phyloP scores from a whole-genome alignment of 495 filamentous ascomycete species.

The Lentithecium fluviatile region DNA sequence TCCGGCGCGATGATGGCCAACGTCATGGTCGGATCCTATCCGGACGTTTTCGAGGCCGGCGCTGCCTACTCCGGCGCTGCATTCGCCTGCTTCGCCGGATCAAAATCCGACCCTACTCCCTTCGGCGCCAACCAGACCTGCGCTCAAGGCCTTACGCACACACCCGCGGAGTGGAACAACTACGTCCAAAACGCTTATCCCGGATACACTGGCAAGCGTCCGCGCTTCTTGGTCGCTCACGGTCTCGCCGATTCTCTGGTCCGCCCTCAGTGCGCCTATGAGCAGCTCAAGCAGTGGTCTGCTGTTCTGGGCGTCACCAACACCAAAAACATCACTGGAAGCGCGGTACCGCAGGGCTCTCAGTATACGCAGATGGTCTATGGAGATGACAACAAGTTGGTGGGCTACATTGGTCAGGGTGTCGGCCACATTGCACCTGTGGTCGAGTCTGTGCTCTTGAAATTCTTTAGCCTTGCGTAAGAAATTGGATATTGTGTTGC shows the following conservation, averaged over 20 bases:
- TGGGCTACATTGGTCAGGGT: constrained; percentile 23
- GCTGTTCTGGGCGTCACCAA: constrained; percentile 49
- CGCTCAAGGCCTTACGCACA: constrained; percentile 48
- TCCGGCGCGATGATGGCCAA: constrained; percentile 61
- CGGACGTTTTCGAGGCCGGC: constrained; percentile 53
- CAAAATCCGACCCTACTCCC: constrained; percentile 36
- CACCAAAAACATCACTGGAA: constrained; percentile 33
- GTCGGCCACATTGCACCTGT: constrained; percentile 24
- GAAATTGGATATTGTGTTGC: not conserved
- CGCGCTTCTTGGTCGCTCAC: constrained; percentile 51
- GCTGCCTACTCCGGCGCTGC: constrained; percentile 53
- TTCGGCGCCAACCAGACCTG: constrained; percentile 45
- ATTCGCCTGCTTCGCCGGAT: constrained; percentile 50
- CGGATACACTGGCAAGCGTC: constrained; percentile 47
- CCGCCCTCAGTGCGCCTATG: constrained; percentile 18
- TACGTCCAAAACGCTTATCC: constrained; percentile 50
- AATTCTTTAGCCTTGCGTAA: constrained; percentile 17
- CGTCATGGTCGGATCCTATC: constrained; percentile 29
- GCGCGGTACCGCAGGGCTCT: constrained; percentile 38
- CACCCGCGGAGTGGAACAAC: constrained; percentile 49
- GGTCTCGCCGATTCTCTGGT: constrained; percentile 51
- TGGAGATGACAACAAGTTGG: constrained; percentile 40
- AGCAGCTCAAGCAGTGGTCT: constrained; percentile 56
- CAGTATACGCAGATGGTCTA: constrained; percentile 55
- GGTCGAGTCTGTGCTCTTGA: constrained; percentile 5